Percentiles rank a stretch among this genome's conserved stretches.
Conservation (phyloP, 2,329 filamentous ascomycete genomes). For the Colletotrichum salicis region DNA sequence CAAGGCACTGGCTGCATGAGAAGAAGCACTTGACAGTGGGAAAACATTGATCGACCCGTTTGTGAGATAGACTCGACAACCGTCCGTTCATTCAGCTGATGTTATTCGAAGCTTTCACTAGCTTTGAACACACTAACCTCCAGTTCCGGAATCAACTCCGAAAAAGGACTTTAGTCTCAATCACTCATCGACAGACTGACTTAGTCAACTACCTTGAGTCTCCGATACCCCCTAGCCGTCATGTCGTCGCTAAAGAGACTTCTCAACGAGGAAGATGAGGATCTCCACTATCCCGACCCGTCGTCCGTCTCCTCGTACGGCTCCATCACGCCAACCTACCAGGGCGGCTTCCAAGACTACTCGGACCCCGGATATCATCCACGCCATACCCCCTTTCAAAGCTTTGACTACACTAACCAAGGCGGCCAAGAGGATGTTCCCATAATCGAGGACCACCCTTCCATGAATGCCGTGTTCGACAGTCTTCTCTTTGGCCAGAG, state of each 20-base stretch:
- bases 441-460: background rate
- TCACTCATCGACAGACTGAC: background rate
- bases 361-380: slow-evolving; percentile 2
- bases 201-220: background rate
- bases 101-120: background rate
- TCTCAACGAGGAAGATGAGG: slow-evolving; percentile 31
- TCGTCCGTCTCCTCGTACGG: slow-evolving; percentile 24
- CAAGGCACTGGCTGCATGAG: slow-evolving; percentile 10
- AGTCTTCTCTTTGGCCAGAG: background rate
- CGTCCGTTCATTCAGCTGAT: background rate
- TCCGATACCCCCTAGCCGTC: background rate
- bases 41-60: background rate
- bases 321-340: slow-evolving; percentile 28
- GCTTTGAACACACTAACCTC: background rate
- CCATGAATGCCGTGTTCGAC: background rate
- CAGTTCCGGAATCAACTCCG: background rate
- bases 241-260: slow-evolving; percentile 35
- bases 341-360: slow-evolving; percentile 24
- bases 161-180: background rate
- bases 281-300: slow-evolving; percentile 21
- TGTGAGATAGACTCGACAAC: background rate
- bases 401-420: background rate
- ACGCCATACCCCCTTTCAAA: slow-evolving; percentile 17
- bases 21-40: background rate
- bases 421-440: background rate